phyloP scores from a whole-genome alignment of 306 rosid species.

The Dalbergia cochinchinensis region DNA sequence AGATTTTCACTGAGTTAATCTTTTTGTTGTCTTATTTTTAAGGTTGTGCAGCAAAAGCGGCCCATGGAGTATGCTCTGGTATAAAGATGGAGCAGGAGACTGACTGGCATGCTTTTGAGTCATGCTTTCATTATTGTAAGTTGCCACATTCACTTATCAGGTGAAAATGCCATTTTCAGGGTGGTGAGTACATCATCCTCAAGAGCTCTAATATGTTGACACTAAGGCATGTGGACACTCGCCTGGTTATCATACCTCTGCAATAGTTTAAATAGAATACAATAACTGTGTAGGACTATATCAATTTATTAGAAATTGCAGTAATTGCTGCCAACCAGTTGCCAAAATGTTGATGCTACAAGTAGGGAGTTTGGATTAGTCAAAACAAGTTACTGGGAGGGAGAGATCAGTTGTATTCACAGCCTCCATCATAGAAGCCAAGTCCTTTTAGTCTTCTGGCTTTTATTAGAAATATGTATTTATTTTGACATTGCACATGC shows the following conservation, averaged over 20 bases:
- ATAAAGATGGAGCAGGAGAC: conserved; percentile 56
- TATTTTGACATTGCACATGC: background rate
- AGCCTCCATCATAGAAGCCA: conserved; percentile 13
- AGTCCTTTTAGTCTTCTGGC: background rate
- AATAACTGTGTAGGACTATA: conserved; percentile 7
- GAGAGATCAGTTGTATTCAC: background rate
- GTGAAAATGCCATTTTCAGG: conserved; percentile 19
- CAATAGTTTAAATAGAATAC: conserved; percentile 6
- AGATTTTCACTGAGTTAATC: conserved; percentile 33
- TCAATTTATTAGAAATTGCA: conserved; percentile 17
- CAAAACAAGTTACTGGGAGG: conserved; percentile 26
- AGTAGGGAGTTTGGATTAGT: conserved; percentile 19
- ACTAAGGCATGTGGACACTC: conserved; percentile 25
- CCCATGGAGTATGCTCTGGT: conserved; percentile 83
- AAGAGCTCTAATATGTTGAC: conserved; percentile 24
- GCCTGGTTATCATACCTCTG: background rate
- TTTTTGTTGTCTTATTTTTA: conserved; percentile 28
- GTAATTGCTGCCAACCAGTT: conserved; percentile 25
- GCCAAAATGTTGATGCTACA: conserved; percentile 31
- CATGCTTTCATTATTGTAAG: conserved; percentile 11
- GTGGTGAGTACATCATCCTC: conserved; percentile 33
- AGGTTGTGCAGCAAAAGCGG: conserved; percentile 85
- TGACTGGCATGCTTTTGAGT: conserved; percentile 43
- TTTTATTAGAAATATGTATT: conserved; percentile 26
- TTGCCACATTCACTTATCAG: conserved; percentile 22